Percentiles rank a stretch among this genome's conserved stretches.
phyloP scores from a whole-genome alignment of 345 rosid genomes.

The Rhizophora mangle region DNA sequence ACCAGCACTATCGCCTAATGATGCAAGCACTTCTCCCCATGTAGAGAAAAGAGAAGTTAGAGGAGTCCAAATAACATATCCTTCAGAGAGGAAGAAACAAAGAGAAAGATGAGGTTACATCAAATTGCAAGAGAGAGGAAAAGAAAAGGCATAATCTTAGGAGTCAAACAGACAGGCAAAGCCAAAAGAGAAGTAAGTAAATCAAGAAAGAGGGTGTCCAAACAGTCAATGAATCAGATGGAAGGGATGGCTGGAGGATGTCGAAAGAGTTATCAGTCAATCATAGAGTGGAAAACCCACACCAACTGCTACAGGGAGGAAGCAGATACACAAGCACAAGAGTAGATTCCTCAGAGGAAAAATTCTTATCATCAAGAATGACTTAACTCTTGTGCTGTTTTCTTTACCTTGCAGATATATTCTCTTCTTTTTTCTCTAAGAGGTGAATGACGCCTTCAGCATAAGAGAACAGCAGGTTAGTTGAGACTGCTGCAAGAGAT shows the following conservation, averaged over 20 bases:
- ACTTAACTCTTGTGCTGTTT: constrained; percentile 47
- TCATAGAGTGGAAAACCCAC: constrained; percentile 1
- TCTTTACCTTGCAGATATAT: constrained; percentile 95
- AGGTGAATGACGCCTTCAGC: constrained; percentile 98
- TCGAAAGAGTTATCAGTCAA: neutral
- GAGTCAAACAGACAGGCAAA: neutral
- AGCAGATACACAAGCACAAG: constrained; percentile 18
- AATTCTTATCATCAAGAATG: constrained; percentile 41
- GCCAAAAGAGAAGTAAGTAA: neutral
- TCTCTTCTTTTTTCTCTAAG: constrained; percentile 92
- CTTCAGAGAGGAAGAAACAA: neutral
- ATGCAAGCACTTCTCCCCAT: neutral
- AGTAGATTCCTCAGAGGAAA: constrained; percentile 31
- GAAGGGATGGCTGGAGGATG: neutral
- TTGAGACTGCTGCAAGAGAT: constrained; percentile 47
- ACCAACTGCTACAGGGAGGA: constrained; percentile 8
- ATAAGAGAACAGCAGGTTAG: constrained; percentile 88
- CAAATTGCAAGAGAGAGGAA: neutral
- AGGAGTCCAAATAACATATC: neutral
- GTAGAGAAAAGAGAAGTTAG: neutral
- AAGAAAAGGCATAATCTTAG: neutral
- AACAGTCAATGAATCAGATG: neutral
- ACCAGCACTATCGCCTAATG: constrained; percentile 1
- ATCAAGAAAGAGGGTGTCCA: neutral
- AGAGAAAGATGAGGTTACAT: neutral